Percentiles rank a stretch among this genome's conserved stretches.
These are phyloP conservation scores for Podaxis sp. DNA, from an alignment of 768 basidiomycete genomes.

Conservation along the genomic window DNA sequence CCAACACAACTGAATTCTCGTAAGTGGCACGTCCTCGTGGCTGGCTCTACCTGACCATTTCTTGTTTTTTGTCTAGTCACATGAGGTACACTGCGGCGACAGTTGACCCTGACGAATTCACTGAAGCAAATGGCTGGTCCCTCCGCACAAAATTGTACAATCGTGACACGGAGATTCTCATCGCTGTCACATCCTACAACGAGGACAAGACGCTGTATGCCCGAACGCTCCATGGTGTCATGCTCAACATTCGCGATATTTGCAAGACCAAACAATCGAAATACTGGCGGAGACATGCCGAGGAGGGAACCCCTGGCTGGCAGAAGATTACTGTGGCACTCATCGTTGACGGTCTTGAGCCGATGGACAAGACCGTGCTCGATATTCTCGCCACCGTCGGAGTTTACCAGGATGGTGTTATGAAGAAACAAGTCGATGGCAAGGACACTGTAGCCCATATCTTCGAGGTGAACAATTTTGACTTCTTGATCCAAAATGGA, in stretches of 20 bases:
- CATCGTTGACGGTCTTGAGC: slow-evolving; percentile 89
- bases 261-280: slow-evolving; percentile 95
- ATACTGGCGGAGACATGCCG: slow-evolving; percentile 82
- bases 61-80: slow-evolving; percentile 46
- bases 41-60: neutral
- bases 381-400: slow-evolving; percentile 89
- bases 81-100: slow-evolving; percentile 95
- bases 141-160: slow-evolving; percentile 83
- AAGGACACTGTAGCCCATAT: slow-evolving; percentile 93
- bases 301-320: slow-evolving; percentile 86
- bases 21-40: slow-evolving; percentile 37
- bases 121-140: slow-evolving; percentile 76
- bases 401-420: slow-evolving; percentile 92
- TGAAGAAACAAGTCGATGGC: slow-evolving; percentile 89
- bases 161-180: slow-evolving; percentile 89
- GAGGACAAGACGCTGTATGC: slow-evolving; percentile 92
- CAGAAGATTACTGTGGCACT: slow-evolving; percentile 89
- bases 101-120: slow-evolving; percentile 88
- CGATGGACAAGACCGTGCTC: slow-evolving; percentile 94
- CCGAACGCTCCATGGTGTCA: slow-evolving; percentile 91
- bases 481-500: neutral
- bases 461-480: slow-evolving; percentile 67
- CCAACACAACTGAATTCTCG: slow-evolving; percentile 89
- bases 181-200: slow-evolving; percentile 93
- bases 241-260: slow-evolving; percentile 97